Percentiles rank a stretch among this genome's conserved stretches.
These are phyloP conservation scores for Misopates orontium DNA, from an alignment of 257 asterid species.

Conservation along the genomic window DNA sequence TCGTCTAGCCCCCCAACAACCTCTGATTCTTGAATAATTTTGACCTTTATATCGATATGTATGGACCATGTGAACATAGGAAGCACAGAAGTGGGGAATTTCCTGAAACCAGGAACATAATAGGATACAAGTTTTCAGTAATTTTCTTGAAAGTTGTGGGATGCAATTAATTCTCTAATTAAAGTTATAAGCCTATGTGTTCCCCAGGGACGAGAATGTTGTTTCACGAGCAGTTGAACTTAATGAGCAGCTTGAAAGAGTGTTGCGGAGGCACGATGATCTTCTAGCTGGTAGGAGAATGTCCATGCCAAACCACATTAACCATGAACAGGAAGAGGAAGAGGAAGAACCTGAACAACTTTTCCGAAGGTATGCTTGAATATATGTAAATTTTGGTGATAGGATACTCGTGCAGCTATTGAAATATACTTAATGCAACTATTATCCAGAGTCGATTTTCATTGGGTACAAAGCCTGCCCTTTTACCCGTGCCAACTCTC, in stretches of 20 bases:
- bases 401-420: neutral
- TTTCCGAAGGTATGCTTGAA: constrained; percentile 57
- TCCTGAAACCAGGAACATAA: too few species aligned
- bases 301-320: constrained; percentile 47
- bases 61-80: too few species aligned
- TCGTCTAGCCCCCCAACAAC: too few species aligned
- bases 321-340: constrained; percentile 56
- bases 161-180: neutral
- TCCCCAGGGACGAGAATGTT: constrained; percentile 50
- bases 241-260: constrained; percentile 83
- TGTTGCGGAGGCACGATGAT: constrained; percentile 77
- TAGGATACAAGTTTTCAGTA: too few species aligned
- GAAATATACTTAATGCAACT: neutral
- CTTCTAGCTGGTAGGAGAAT: constrained; percentile 54
- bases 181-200: constrained; percentile 8
- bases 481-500: neutral
- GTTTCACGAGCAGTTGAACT: constrained; percentile 74
- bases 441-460: constrained; percentile 6
- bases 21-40: too few species aligned
- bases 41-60: too few species aligned
- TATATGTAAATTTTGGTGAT: neutral
- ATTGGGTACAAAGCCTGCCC: neutral
- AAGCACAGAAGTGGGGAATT: too few species aligned
- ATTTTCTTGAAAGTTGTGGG: too few species aligned
- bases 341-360: constrained; percentile 90